Percentiles rank a stretch among this genome's conserved stretches.
Conservation (phyloP, 176 grass and related monocot species). For the Zea luxurians region DNA sequence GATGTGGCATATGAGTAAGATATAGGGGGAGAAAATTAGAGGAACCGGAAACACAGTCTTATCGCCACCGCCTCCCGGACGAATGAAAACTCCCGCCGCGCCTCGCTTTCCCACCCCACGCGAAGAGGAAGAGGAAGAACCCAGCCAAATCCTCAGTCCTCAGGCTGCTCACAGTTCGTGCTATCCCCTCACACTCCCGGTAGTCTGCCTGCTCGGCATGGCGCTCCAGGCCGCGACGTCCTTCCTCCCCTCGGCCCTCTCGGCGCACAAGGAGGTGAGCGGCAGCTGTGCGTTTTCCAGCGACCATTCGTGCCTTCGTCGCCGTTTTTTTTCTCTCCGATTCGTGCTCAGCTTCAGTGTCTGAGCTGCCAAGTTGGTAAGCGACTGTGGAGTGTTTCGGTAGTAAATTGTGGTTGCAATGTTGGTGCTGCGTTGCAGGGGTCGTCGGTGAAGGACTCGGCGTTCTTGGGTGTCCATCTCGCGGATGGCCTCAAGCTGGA, state of each 20-base stretch:
- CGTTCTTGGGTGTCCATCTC: slow-evolving; percentile 61
- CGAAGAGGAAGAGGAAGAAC: background rate
- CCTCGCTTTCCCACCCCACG: slow-evolving; percentile 3
- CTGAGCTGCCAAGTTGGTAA: background rate
- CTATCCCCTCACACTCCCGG: slow-evolving; percentile 59
- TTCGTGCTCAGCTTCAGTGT: background rate
- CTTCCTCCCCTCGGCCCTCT: slow-evolving; percentile 76
- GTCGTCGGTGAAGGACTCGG: slow-evolving; percentile 55
- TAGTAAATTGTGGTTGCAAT: background rate
- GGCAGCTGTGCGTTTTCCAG: background rate
- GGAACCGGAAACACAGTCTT: no score
- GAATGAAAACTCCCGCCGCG: background rate
- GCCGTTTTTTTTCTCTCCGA: background rate
- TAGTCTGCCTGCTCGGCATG: slow-evolving; percentile 32
- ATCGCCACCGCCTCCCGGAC: slow-evolving; percentile 38
- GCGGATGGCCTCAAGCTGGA: slow-evolving; percentile 56
- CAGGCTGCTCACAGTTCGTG: background rate
- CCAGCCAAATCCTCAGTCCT: background rate
- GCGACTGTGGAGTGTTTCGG: background rate
- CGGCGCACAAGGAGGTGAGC: slow-evolving; percentile 73
- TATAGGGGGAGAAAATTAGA: no score
- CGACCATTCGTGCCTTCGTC: background rate
- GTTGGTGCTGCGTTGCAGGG: slow-evolving; percentile 24
- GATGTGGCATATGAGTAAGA: no score
- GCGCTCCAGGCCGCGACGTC: slow-evolving; percentile 76